phyloP scores from a whole-genome alignment of 202 grass and related monocot genomes.

The Setaria viridis region DNA sequence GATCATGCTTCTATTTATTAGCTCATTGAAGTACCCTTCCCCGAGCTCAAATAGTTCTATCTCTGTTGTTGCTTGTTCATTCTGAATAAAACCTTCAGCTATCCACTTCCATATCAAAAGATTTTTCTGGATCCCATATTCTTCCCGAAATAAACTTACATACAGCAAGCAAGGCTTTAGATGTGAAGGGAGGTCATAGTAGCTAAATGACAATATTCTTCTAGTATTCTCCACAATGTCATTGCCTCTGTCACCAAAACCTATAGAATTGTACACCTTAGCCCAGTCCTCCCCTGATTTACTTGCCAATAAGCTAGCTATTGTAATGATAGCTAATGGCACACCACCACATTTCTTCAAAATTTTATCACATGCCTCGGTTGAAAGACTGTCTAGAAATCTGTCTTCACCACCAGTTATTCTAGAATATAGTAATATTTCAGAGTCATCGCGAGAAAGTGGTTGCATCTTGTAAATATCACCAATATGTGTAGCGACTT shows the following conservation, averaged over 20 bases:
- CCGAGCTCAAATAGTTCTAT: background rate
- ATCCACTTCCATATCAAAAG: constrained; percentile 11
- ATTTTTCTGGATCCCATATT: background rate
- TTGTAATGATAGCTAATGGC: background rate
- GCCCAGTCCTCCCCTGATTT: background rate
- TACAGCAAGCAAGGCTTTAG: background rate
- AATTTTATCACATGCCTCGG: background rate
- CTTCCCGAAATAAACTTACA: background rate
- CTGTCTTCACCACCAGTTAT: background rate
- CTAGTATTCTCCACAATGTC: background rate
- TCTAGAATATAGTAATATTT: background rate
- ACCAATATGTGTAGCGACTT: background rate
- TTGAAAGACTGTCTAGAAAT: background rate
- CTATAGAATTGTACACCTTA: background rate
- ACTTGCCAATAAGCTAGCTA: background rate
- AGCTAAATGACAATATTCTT: background rate
- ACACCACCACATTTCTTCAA: background rate
- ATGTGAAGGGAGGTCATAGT: background rate
- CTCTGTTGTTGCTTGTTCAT: background rate
- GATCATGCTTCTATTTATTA: background rate
- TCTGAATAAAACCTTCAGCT: background rate
- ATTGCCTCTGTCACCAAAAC: background rate
- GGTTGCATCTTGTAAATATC: background rate
- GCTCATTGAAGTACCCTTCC: background rate
- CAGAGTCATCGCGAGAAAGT: background rate